Evolutionary conservation across 2,329 filamentous ascomycete species (phyloP).

Genomic region (Cladosporium cucumerinum): DNA sequence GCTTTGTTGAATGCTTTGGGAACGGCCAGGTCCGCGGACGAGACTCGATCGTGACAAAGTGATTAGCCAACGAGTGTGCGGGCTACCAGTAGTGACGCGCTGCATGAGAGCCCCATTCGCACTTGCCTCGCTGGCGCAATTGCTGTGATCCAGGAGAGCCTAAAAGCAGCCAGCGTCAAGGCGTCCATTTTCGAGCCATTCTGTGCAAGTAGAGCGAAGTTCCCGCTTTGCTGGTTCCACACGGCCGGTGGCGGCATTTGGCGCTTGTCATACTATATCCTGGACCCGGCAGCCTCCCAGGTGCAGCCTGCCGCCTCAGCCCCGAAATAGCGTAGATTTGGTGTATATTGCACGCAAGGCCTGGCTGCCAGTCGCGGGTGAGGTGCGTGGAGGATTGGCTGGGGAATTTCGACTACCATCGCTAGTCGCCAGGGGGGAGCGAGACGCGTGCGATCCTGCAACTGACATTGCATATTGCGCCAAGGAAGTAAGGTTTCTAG

Average conservation of each 20-base stretch:
- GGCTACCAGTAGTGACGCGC: not conserved
- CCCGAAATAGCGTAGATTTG: slow-evolving; percentile 8
- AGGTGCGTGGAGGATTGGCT: slow-evolving; percentile 11
- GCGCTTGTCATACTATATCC: not conserved
- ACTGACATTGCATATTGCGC: slow-evolving; percentile 9
- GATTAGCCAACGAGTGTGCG: not conserved
- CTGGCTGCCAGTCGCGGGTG: not conserved
- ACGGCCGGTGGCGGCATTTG: not conserved
- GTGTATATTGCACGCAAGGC: not conserved
- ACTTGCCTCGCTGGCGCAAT: not conserved
- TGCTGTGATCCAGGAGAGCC: not conserved
- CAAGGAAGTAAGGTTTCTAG: not conserved
- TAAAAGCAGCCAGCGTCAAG: not conserved
- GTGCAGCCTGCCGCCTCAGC: not conserved
- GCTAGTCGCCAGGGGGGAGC: slow-evolving; percentile 3
- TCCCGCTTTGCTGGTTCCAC: not conserved
- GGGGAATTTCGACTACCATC: not conserved
- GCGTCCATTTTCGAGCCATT: not conserved
- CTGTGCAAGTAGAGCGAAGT: not conserved
- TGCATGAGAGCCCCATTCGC: not conserved
- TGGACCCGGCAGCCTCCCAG: not conserved
- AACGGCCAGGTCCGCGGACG: slow-evolving; percentile 5
- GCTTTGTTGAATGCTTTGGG: not conserved
- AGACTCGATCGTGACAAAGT: not conserved
- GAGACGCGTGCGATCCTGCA: slow-evolving; percentile 1